phyloP scores from a whole-genome alignment of 2,329 filamentous ascomycete species.

The Colletotrichum karsti region DNA sequence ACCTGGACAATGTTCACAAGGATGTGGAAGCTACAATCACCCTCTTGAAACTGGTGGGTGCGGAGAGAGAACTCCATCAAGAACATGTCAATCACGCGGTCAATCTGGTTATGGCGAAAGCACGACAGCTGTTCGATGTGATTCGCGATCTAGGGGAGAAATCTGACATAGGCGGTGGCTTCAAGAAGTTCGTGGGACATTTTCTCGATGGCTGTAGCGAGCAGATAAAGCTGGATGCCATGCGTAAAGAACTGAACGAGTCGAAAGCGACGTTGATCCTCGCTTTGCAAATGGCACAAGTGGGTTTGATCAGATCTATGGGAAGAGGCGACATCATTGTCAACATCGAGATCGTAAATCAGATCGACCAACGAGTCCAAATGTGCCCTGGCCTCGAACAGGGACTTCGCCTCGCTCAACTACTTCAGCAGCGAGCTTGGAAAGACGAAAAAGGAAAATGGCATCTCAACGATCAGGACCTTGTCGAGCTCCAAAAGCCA shows the following conservation, averaged over 20 bases:
- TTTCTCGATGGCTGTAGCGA: not conserved
- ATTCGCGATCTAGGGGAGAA: not conserved
- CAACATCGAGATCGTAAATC: not conserved
- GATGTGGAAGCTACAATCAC: not conserved
- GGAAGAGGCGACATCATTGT: not conserved
- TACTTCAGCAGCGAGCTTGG: not conserved
- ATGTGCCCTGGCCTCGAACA: not conserved
- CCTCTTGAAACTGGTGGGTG: not conserved
- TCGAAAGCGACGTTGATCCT: not conserved
- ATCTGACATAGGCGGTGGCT: not conserved
- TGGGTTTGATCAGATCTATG: not conserved
- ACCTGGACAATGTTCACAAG: not conserved
- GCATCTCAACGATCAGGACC: not conserved
- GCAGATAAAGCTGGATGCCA: not conserved
- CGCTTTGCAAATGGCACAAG: not conserved
- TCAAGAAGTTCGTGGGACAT: not conserved
- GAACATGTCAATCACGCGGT: not conserved
- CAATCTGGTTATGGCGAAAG: not conserved
- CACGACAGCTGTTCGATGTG: not conserved
- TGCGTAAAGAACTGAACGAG: not conserved
- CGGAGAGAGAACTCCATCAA: not conserved
- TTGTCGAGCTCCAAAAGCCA: not conserved
- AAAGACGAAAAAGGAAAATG: not conserved
- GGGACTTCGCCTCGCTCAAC: not conserved
- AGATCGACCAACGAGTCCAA: not conserved